These are phyloP conservation scores for Curvularia spicifera DNA, from an alignment of 2,329 filamentous ascomycete genomes.

Conservation along the genomic window DNA sequence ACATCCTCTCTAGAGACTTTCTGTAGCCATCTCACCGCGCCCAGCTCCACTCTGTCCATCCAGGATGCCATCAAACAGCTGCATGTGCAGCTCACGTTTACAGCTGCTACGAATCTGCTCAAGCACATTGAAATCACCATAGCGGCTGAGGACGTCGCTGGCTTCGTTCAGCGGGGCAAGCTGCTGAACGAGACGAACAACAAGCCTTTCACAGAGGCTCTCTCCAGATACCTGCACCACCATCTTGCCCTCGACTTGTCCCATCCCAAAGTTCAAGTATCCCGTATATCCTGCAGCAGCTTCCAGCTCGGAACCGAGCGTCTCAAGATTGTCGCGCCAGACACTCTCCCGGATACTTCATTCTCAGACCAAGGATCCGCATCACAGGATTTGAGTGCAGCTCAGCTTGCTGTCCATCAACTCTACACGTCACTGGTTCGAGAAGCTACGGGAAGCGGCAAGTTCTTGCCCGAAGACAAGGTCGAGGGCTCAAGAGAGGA, in stretches of 20 bases:
- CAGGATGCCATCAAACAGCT: slow-evolving; percentile 42
- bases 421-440: slow-evolving; percentile 39
- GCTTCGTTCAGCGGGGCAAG: slow-evolving; percentile 43
- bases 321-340: slow-evolving; percentile 48
- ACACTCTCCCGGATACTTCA: slow-evolving; percentile 33
- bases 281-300: slow-evolving; percentile 51
- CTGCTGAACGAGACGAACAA: slow-evolving; percentile 15
- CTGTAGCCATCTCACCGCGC: slow-evolving; percentile 63
- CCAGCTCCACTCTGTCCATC: slow-evolving; percentile 38
- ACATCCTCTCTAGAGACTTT: slow-evolving; percentile 59
- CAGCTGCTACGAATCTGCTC: slow-evolving; percentile 39
- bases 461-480: slow-evolving; percentile 35
- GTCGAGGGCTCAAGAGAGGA: slow-evolving; percentile 18
- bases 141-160: slow-evolving; percentile 48
- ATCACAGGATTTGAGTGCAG: slow-evolving; percentile 37
- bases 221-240: slow-evolving; percentile 47
- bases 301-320: slow-evolving; percentile 51
- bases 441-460: slow-evolving; percentile 45
- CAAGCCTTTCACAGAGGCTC: slow-evolving; percentile 50
- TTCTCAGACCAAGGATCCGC: slow-evolving; percentile 31
- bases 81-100: slow-evolving; percentile 47
- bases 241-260: slow-evolving; percentile 53
- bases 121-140: slow-evolving; percentile 55
- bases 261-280: slow-evolving; percentile 50
- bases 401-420: slow-evolving; percentile 43